Evolutionary conservation across 139 green algal species (phyloP).

Genomic region (Yamagishiella unicocca): DNA sequence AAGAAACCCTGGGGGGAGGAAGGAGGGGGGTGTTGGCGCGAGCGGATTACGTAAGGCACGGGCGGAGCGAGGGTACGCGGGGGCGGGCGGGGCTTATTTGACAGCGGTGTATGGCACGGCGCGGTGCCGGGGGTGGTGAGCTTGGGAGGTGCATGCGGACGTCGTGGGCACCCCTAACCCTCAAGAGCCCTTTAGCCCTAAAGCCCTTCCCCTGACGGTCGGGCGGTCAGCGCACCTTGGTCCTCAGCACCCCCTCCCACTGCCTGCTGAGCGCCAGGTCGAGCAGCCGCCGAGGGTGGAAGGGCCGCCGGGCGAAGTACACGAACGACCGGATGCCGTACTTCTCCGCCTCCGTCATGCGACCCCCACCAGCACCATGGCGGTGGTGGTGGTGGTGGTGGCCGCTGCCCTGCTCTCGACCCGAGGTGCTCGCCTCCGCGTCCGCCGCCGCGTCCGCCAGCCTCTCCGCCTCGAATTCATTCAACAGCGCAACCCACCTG

Average conservation of each 20-base stretch:
- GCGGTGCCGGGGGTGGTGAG: too few species aligned
- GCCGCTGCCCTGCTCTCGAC: neutral
- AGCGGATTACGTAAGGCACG: too few species aligned
- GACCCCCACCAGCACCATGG: slow-evolving; percentile 4
- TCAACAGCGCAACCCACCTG: slow-evolving; percentile 55
- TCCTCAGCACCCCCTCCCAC: slow-evolving; percentile 71
- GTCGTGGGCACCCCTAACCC: too few species aligned
- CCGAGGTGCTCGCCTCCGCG: neutral
- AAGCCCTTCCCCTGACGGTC: too few species aligned
- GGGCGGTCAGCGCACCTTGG: slow-evolving; percentile 60
- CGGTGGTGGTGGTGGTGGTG: slow-evolving; percentile 46
- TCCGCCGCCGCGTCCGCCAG: neutral
- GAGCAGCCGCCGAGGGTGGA: slow-evolving; percentile 68
- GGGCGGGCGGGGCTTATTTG: too few species aligned
- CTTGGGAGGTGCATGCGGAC: too few species aligned
- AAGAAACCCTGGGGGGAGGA: slow-evolving; percentile 66
- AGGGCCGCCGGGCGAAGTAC: slow-evolving; percentile 69
- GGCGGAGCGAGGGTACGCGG: too few species aligned
- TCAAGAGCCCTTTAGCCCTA: too few species aligned
- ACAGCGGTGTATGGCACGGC: too few species aligned
- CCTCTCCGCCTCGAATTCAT: slow-evolving; percentile 55
- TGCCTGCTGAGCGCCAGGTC: slow-evolving; percentile 55
- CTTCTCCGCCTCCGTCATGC: slow-evolving; percentile 56
- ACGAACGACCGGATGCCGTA: slow-evolving; percentile 75
- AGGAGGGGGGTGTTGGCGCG: too few species aligned